Evolutionary conservation across 345 rosid genomes (phyloP), one percentile per base, ranked within the genome.

Genomic region (Citropsis articulata): DNA sequence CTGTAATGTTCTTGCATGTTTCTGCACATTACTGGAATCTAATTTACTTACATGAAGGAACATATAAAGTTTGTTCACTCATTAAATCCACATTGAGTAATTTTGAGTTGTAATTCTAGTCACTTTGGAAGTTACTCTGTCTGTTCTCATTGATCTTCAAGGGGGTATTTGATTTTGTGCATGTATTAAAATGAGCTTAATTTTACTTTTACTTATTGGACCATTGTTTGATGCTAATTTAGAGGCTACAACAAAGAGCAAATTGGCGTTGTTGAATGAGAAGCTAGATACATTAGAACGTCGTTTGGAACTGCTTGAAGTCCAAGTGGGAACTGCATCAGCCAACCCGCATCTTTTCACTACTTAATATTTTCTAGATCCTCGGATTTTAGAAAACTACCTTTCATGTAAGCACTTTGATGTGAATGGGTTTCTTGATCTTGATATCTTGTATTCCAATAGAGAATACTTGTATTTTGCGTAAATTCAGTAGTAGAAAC

Each of bases 171-270:
- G 12, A 35, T 35, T 21, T 35, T 33, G 25, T 33, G 27, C 7
- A 1, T 30, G 13, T 2, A 61, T 72, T 71, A 9, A 36, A 35
- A 3, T 59, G 67, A 3, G 33, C 7, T 69, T n/a, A 5, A 2
- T 65, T 66, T 33, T 9, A 24, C 38, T 24, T 57, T n/a, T 76
- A 5, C 63, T 45, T 14, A 14, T 70, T 24, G 13, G 21, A 9
- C 36, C 48, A 19, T 62, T 40, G 2, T 57, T 71, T 63, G 3
- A 35, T 66, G 21, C 9, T 30, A 13, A 57, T 80, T 9, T 82
- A 93, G 98, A 96, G 83, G 90, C 98, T 9, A 94, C 98, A 0
- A 96, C 98, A 22, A 96, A 94, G 90, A 86, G 90, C 89, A 96
- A 94, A 70, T 81, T 96, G 80, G 93, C 95, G 3, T 83, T 92